These are phyloP conservation scores for Wickerhamomyces mucosus DNA, from an alignment of 805 yeast genomes.

Conservation along the genomic window DNA sequence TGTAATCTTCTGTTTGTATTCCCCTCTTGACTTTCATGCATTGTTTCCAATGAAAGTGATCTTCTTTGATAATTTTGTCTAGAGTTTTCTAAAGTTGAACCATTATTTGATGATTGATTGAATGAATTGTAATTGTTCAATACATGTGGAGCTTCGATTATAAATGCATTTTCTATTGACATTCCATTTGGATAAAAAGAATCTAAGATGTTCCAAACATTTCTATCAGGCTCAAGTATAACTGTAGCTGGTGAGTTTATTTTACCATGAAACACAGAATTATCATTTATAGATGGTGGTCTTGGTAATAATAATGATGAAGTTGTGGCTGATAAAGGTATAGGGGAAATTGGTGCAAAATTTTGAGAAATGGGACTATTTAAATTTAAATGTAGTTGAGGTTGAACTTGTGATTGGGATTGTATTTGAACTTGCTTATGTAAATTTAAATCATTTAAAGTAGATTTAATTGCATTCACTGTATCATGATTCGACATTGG, in stretches of 20 bases:
- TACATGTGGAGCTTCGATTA: constrained; percentile 37
- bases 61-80: background rate
- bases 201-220: constrained; percentile 50
- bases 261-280: constrained; percentile 4
- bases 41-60: constrained; percentile 13
- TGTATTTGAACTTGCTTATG: background rate
- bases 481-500: constrained; percentile 1
- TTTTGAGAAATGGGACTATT: too few relatives aligned
- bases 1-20: constrained; percentile 12
- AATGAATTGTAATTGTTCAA: too few relatives aligned
- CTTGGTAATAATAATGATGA: constrained; percentile 10
- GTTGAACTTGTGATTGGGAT: background rate
- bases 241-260: constrained; percentile 11
- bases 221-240: constrained; percentile 49
- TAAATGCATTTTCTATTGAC: constrained; percentile 53
- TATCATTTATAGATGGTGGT: constrained; percentile 7
- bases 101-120: too few relatives aligned
- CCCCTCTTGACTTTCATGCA: constrained; percentile 16
- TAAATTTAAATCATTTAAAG: background rate
- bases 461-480: background rate
- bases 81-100: background rate
- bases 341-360: constrained; percentile 19
- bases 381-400: background rate
- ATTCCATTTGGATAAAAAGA: constrained; percentile 57
- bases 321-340: constrained; percentile 15